Evolutionary conservation across 306 rosid species (phyloP).

Genomic region (Rosa chinensis): DNA sequence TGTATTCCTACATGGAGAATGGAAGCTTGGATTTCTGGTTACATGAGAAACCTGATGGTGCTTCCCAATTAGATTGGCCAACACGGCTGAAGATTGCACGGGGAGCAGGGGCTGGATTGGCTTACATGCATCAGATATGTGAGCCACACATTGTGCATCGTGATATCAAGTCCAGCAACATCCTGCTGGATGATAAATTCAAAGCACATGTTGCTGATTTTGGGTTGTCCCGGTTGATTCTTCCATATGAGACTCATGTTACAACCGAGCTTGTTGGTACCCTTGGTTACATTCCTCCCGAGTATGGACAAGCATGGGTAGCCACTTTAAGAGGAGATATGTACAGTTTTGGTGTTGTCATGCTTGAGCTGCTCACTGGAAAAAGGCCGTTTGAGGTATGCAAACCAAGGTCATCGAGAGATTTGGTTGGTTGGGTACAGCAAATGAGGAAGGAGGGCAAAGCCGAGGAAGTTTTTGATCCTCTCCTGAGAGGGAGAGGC

Average conservation of each 20-base stretch:
- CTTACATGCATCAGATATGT: conserved; percentile 87
- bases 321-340: conserved; percentile 94
- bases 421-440: conserved; percentile 84
- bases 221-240: conserved; percentile 81
- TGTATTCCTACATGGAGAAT: conserved; percentile 86
- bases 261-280: conserved; percentile 98
- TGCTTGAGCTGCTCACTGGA: conserved; percentile 88
- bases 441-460: conserved; percentile 75
- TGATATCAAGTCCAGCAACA: conserved; percentile 91
- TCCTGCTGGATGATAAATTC: conserved; percentile 76
- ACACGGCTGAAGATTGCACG: conserved; percentile 61
- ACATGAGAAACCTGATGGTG: conserved; percentile 83
- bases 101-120: conserved; percentile 76
- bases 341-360: conserved; percentile 92
- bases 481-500: conserved; percentile 65
- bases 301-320: conserved; percentile 96
- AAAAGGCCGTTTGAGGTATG: conserved; percentile 84
- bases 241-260: conserved; percentile 93
- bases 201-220: conserved; percentile 95
- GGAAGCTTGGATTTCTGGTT: conserved; percentile 96
- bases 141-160: conserved; percentile 95
- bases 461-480: conserved; percentile 69
- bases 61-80: conserved; percentile 80
- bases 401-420: conserved; percentile 74
- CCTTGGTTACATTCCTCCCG: conserved; percentile 94